Evolutionary conservation across 176 grass and related monocot genomes (phyloP).

Genomic region (Oryza meyeriana): DNA sequence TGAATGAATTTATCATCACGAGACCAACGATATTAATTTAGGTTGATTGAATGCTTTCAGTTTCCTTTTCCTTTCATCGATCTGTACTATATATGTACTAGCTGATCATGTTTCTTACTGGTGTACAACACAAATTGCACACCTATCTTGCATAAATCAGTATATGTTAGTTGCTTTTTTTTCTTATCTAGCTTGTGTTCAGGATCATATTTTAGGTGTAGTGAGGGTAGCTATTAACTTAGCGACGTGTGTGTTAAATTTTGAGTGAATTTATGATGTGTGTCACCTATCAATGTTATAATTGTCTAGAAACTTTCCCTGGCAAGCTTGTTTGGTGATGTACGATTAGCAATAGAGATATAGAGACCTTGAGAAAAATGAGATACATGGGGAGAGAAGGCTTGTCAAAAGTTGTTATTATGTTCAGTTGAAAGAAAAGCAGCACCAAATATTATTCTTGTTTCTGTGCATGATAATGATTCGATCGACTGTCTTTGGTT

Average conservation of each 20-base stretch:
- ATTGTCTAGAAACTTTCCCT: background rate
- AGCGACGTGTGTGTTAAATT: background rate
- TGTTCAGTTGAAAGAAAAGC: background rate
- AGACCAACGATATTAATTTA: background rate
- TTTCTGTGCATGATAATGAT: background rate
- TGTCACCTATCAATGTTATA: background rate
- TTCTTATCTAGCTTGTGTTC: background rate
- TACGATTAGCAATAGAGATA: background rate
- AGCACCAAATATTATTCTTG: too few relatives aligned
- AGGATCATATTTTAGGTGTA: background rate
- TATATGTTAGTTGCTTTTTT: background rate
- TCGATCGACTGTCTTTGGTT: background rate
- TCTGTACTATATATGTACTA: background rate
- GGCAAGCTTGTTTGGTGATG: slow-evolving; percentile 32
- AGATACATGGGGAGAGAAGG: background rate
- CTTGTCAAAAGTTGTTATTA: slow-evolving; percentile 9
- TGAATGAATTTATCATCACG: background rate
- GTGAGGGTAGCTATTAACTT: background rate
- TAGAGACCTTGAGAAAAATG: background rate
- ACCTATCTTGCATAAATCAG: too few relatives aligned
- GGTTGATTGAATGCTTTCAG: background rate
- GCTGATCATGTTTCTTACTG: background rate
- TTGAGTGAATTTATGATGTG: background rate
- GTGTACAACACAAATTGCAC: background rate
- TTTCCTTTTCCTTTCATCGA: background rate